Conservation (phyloP, 441 rosid genomes). For the Croton setiger region DNA sequence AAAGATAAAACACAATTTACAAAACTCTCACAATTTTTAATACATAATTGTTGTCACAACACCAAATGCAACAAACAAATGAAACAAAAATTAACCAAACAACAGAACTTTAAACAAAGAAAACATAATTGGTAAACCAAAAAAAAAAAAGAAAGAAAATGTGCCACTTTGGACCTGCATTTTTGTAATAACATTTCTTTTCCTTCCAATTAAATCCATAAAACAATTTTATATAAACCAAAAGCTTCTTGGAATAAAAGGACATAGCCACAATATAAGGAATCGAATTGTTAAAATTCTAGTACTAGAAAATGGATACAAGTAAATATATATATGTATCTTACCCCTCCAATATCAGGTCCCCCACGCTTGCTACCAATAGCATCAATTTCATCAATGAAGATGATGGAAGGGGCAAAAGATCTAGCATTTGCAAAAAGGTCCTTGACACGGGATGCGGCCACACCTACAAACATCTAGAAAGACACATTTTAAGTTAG, state of each 20-base stretch:
- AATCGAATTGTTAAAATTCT: neutral
- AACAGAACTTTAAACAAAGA: neutral
- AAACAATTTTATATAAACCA: neutral
- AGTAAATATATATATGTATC: conserved; percentile 14
- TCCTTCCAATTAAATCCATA: neutral
- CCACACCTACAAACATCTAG: conserved; percentile 98
- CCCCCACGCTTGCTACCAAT: conserved; percentile 99
- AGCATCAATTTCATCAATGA: conserved; percentile 98
- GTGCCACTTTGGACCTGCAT: neutral
- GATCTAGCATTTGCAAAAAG: conserved; percentile 92
- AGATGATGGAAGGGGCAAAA: conserved; percentile 88
- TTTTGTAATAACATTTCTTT: neutral
- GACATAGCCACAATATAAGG: neutral
- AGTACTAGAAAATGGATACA: conserved; percentile 3
- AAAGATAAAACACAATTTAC: neutral
- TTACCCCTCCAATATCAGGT: conserved; percentile 98
- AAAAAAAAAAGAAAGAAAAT: too few relatives aligned
- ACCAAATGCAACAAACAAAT: neutral
- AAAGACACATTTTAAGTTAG: conserved; percentile 24
- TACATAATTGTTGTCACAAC: neutral
- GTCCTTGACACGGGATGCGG: conserved; percentile 99
- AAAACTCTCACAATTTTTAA: neutral
- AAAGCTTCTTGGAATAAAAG: neutral
- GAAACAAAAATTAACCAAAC: neutral
- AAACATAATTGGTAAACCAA: too few relatives aligned